Conservation (phyloP, 371 early-diverging fungal species). For the Quaeritorhiza haematococci region DNA sequence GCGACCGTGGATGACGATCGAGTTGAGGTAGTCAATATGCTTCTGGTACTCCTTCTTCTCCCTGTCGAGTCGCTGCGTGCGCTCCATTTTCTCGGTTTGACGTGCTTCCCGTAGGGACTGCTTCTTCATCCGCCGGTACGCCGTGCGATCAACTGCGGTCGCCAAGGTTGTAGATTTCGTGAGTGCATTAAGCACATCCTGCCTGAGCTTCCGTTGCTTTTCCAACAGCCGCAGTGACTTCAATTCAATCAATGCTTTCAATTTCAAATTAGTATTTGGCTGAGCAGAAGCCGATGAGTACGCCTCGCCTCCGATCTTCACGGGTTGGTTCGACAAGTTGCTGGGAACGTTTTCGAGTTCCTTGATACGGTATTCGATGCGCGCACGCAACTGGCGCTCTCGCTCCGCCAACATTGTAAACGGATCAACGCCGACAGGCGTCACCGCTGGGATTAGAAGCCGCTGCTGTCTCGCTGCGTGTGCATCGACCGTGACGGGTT, state of each 20-base stretch:
- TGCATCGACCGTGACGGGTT: not conserved
- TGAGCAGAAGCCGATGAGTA: not conserved
- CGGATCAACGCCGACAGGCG: conserved; percentile 76
- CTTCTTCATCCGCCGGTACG: conserved; percentile 83
- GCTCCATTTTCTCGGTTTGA: conserved; percentile 85
- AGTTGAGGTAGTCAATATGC: conserved; percentile 69
- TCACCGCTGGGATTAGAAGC: conserved; percentile 41
- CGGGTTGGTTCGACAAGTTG: conserved; percentile 44
- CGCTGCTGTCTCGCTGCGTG: conserved; percentile 12
- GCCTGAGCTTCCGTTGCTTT: conserved; percentile 74
- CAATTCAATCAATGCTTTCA: conserved; percentile 76
- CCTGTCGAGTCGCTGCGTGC: conserved; percentile 79
- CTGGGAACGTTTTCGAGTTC: conserved; percentile 67
- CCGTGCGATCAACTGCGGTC: conserved; percentile 71
- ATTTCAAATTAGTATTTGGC: conserved; percentile 35
- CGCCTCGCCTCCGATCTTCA: conserved; percentile 13
- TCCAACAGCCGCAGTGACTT: conserved; percentile 70
- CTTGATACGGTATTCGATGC: conserved; percentile 67
- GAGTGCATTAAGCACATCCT: conserved; percentile 61
- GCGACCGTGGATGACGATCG: conserved; percentile 69
- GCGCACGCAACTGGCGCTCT: conserved; percentile 60
- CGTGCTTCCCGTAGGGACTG: conserved; percentile 84
- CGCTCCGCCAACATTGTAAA: conserved; percentile 65
- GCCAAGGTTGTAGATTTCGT: conserved; percentile 60
- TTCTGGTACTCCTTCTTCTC: conserved; percentile 80